Evolutionary conservation across 768 basidiomycete species (phyloP), one percentile per base, ranked within the genome.

Genomic region (Russula brevipes): DNA sequence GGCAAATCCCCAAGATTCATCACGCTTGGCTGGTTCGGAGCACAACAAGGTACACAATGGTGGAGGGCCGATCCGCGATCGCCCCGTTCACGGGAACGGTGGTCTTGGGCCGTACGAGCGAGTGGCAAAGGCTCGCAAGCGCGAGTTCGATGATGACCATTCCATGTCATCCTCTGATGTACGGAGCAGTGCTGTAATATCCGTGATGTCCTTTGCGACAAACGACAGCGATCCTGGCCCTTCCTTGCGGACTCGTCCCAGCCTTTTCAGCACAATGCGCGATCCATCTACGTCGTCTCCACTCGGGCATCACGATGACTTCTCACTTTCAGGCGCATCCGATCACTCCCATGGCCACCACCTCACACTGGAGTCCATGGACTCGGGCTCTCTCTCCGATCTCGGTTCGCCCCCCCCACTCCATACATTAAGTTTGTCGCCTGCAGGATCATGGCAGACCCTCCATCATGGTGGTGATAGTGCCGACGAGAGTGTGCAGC

Each of bases 111-210:
- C 81, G 81, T 78, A 82, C 59, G 87, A 89, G 71, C 81, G 87
- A 31, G 73, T 87, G 71, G 76, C 82, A 59, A 94, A 94, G 78
- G 88, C 85, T 65, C 83, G 92, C 66, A 82, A 89, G 71, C 78
- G 89, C 71, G 90, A 93, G 69, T 88, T 82, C 68, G 93, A 95
- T 75, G 93, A 94, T 71, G 92, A 93, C 70, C 91, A 89, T 71
- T 94, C 93, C 36, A 89, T 92, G 83, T 92, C 91, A 58, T 91
- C 89, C 35, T 91, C 89, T 52, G 93, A 94, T 68, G 79, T 94
- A 36, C 88, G 88, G 67, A 89, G 85, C 71, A 77, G 85, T 57
- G 82, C 86, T 46, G 84, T 84, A 59, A 82, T 88, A 79, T 92
- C 90, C 6, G 82, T 84, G 39, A 84, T 89, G 69, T 94, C 91